Conservation (phyloP, 2,329 filamentous ascomycete species). For the Coniochaeta prunicola region DNA sequence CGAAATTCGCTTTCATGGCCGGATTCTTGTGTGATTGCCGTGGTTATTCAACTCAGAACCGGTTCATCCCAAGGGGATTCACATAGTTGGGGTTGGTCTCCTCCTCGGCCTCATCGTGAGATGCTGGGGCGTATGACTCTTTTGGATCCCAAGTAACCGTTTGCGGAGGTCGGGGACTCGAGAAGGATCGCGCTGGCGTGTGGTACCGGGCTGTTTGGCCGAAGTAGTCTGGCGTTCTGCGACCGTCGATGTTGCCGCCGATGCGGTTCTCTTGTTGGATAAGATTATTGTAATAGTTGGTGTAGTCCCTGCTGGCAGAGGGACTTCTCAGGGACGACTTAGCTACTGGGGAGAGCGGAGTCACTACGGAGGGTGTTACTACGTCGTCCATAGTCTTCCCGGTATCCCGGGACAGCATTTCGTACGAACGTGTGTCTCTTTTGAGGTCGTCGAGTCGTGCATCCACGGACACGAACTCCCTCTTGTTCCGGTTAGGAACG, state of each 20-base stretch:
- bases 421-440: conserved; percentile 64
- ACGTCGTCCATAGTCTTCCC: conserved; percentile 35
- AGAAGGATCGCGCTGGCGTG: conserved; percentile 47
- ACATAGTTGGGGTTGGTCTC: conserved; percentile 25
- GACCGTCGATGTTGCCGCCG: conserved; percentile 22
- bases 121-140: background rate
- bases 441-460: conserved; percentile 54
- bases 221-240: conserved; percentile 48
- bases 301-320: conserved; percentile 10
- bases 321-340: conserved; percentile 16
- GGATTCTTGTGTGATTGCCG: background rate
- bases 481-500: conserved; percentile 44
- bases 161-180: conserved; percentile 36
- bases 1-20: background rate
- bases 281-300: conserved; percentile 5
- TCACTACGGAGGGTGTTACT: conserved; percentile 40
- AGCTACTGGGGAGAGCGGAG: conserved; percentile 17
- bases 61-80: conserved; percentile 51
- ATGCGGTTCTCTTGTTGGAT: background rate
- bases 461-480: conserved; percentile 86
- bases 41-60: conserved; percentile 30
- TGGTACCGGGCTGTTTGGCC: conserved; percentile 47
- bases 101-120: background rate
- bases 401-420: conserved; percentile 64
- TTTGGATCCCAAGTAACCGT: conserved; percentile 33